phyloP scores from a whole-genome alignment of 495 filamentous ascomycete species.

The Ramalina intermedia region DNA sequence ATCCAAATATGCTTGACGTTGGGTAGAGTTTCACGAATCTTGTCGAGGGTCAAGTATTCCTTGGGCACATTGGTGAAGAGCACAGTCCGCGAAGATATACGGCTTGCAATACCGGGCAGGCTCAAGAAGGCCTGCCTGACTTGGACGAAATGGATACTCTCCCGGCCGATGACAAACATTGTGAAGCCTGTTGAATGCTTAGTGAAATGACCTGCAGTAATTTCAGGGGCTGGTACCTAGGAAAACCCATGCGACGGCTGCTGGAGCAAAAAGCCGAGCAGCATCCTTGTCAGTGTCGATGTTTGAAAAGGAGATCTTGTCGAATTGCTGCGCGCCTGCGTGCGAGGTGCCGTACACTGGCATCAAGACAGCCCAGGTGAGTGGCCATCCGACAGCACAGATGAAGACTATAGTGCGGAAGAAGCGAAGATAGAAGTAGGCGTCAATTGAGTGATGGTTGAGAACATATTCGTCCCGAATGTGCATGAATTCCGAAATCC shows the following conservation, averaged over 20 bases:
- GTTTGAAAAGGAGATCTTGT: constrained; percentile 66
- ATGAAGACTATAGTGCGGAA: constrained; percentile 55
- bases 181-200: constrained; percentile 42
- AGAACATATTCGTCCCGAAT: constrained; percentile 70
- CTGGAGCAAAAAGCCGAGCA: constrained; percentile 62
- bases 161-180: constrained; percentile 74
- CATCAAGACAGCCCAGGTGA: constrained; percentile 79
- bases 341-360: constrained; percentile 66
- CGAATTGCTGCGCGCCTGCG: constrained; percentile 43
- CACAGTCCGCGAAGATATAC: constrained; percentile 84
- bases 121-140: constrained; percentile 83
- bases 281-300: constrained; percentile 32
- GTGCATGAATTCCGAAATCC: constrained; percentile 60
- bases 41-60: constrained; percentile 56
- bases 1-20: constrained; percentile 76
- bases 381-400: constrained; percentile 59
- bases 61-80: constrained; percentile 75
- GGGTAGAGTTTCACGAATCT: constrained; percentile 67
- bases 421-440: constrained; percentile 74
- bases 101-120: constrained; percentile 68
- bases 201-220: background rate
- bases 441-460: constrained; percentile 76
- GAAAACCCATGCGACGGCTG: constrained; percentile 57
- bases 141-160: constrained; percentile 87
- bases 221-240: constrained; percentile 32